Conservation (phyloP, 805 yeast genomes). For the Priceomyces castillae region DNA sequence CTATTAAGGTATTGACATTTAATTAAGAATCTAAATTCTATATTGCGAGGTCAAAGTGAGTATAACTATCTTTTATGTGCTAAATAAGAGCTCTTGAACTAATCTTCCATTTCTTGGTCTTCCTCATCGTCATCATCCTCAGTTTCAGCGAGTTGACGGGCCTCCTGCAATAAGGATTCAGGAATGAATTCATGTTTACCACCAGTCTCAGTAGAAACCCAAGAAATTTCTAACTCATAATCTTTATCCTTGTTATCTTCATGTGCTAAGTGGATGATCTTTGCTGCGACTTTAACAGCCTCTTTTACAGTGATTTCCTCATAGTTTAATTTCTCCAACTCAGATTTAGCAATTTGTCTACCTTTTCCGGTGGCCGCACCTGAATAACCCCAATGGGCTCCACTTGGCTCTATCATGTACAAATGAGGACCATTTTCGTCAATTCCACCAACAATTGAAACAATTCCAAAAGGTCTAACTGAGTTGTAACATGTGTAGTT, state of each 20-base stretch:
- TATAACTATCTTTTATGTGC: background rate
- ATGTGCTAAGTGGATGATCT: slow-evolving; percentile 88
- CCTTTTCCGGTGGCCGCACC: slow-evolving; percentile 99
- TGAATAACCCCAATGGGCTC: slow-evolving; percentile 93
- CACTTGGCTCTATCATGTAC: slow-evolving; percentile 97
- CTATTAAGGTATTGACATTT: background rate
- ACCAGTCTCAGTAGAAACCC: slow-evolving; percentile 79
- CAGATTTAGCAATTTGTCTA: slow-evolving; percentile 95
- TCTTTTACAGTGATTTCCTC: slow-evolving; percentile 68
- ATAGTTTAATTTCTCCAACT: slow-evolving; percentile 84
- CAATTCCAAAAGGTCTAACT: slow-evolving; percentile 96
- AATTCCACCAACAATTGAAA: slow-evolving; percentile 89
- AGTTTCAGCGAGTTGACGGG: slow-evolving; percentile 77
- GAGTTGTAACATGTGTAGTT: slow-evolving; percentile 94
- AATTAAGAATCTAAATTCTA: background rate
- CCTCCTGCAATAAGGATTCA: slow-evolving; percentile 74
- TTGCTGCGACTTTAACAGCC: slow-evolving; percentile 92
- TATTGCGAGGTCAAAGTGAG: background rate
- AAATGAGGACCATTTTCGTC: slow-evolving; percentile 89
- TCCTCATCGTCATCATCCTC: slow-evolving; percentile 78
- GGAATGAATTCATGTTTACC: slow-evolving; percentile 83
- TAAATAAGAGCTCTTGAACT: background rate
- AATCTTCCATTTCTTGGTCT: slow-evolving; percentile 50
- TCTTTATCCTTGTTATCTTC: slow-evolving; percentile 98
- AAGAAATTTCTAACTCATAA: slow-evolving; percentile 89